Evolutionary conservation across 257 asterid species (phyloP).

Genomic region (Plantago ovata): DNA sequence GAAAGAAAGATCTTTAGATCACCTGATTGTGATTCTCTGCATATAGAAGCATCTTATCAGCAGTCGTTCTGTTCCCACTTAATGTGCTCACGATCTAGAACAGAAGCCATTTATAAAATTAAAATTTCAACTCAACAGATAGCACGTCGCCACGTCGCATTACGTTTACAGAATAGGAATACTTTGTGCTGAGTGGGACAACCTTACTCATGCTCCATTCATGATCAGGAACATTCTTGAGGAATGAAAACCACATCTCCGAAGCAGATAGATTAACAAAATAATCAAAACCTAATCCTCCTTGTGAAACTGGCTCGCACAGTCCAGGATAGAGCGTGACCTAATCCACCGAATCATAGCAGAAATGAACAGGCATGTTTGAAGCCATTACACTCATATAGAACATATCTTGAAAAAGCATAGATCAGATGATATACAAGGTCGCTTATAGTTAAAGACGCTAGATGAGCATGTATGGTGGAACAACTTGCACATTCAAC

Average conservation of each 20-base stretch:
- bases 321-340: slow-evolving; percentile 94
- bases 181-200: slow-evolving; percentile 21
- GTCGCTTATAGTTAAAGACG: too few relatives aligned
- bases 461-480: too few relatives aligned
- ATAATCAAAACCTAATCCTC: slow-evolving; percentile 95
- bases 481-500: too few relatives aligned
- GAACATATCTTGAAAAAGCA: not conserved
- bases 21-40: slow-evolving; percentile 99
- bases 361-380: not conserved
- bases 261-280: slow-evolving; percentile 87
- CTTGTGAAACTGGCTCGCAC: slow-evolving; percentile 82
- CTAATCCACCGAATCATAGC: slow-evolving; percentile 35
- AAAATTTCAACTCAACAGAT: slow-evolving; percentile 4
- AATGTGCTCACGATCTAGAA: slow-evolving; percentile 70
- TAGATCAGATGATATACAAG: slow-evolving; percentile 1
- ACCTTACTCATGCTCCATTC: slow-evolving; percentile 99
- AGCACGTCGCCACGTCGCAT: slow-evolving; percentile 9
- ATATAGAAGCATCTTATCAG: slow-evolving; percentile 78
- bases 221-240: slow-evolving; percentile 69
- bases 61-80: slow-evolving; percentile 46
- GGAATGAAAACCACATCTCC: slow-evolving; percentile 77
- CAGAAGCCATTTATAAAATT: slow-evolving; percentile 22
- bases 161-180: slow-evolving; percentile 13
- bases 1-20: slow-evolving; percentile 16
- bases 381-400: slow-evolving; percentile 6